A percentile compares a stretch with the other conserved stretches of the same genome.
Conservation (phyloP, 768 basidiomycete genomes). For the Rhodotorula sphaerocarpa region DNA sequence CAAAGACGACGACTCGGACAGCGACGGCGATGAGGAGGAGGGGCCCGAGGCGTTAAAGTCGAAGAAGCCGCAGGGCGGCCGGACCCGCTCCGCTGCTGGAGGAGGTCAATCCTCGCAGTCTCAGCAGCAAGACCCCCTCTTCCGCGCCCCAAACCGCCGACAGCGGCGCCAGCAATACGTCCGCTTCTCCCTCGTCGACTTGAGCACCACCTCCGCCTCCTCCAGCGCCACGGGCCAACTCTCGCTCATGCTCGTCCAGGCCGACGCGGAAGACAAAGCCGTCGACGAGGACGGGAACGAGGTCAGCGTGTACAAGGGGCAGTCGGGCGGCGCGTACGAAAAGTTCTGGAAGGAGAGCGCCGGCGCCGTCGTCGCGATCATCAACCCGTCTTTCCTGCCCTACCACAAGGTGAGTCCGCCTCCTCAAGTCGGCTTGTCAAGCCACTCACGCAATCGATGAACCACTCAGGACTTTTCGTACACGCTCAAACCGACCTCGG, state of each 20-base stretch:
- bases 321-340: conserved; percentile 88
- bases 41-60: too few species aligned
- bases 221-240: conserved; percentile 76
- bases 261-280: conserved; percentile 54
- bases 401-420: background rate
- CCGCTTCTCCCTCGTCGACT: conserved; percentile 73
- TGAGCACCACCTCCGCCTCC: conserved; percentile 54
- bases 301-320: conserved; percentile 67
- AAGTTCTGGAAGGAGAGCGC: conserved; percentile 72
- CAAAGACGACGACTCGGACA: conserved; percentile 1
- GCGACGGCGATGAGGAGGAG: too few species aligned
- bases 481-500: conserved; percentile 76
- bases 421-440: background rate
- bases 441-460: conserved; percentile 29
- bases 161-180: conserved; percentile 66
- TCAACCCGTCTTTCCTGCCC: conserved; percentile 79
- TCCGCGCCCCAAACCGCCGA: background rate
- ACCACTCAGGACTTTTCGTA: conserved; percentile 57
- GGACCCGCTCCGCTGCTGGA: too few species aligned
- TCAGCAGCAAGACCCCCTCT: conserved; percentile 1
- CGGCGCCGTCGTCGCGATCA: conserved; percentile 79
- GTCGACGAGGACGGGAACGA: conserved; percentile 50
- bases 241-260: conserved; percentile 76
- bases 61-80: too few species aligned
- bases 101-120: background rate